These are phyloP conservation scores for Tausonia pullulans DNA, from an alignment of 1,284 basidiomycete genomes.

Conservation along the genomic window DNA sequence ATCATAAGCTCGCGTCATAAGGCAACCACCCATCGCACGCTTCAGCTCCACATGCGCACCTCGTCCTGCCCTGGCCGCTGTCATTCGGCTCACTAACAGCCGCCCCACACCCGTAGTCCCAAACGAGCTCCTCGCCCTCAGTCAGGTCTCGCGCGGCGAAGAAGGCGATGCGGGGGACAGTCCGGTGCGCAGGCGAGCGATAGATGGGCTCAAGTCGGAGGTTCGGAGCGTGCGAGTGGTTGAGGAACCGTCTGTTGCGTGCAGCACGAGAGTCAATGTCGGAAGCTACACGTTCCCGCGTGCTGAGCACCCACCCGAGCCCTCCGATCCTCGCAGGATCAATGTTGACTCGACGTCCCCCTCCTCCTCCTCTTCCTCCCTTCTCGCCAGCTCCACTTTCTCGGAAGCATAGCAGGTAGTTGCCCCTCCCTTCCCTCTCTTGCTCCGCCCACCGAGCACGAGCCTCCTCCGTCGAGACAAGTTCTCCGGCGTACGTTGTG, in stretches of 20 bases:
- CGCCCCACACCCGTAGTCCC: constrained; percentile 15
- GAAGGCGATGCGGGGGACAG: constrained; percentile 20
- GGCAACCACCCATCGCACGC: constrained; percentile 2
- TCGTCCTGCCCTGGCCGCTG: neutral
- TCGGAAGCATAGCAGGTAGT: constrained; percentile 17
- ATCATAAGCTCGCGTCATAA: neutral
- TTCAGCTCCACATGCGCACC: neutral
- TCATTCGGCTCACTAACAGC: neutral
- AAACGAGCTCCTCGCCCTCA: constrained; percentile 9
- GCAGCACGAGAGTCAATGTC: neutral
- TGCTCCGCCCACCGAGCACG: constrained; percentile 6
- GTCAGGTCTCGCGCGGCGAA: constrained; percentile 12
- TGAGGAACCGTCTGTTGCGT: constrained; percentile 20
- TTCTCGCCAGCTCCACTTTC: neutral
- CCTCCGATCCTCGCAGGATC: constrained; percentile 19
- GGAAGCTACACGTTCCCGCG: neutral
- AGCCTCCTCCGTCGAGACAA: constrained; percentile 8
- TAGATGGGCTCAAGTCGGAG: constrained; percentile 17
- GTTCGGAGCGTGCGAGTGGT: constrained; percentile 22
- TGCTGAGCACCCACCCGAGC: constrained; percentile 16
- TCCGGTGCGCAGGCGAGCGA: neutral
- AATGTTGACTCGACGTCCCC: constrained; percentile 2
- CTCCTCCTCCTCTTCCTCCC: constrained; percentile 12
- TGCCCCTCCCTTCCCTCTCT: constrained; percentile 5
- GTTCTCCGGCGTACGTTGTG: constrained; percentile 20